Percentiles rank a stretch among this genome's conserved stretches.
These are phyloP conservation scores for Rhynchosporium graminicola DNA, from an alignment of 2,329 filamentous ascomycete genomes.

Conservation along the genomic window DNA sequence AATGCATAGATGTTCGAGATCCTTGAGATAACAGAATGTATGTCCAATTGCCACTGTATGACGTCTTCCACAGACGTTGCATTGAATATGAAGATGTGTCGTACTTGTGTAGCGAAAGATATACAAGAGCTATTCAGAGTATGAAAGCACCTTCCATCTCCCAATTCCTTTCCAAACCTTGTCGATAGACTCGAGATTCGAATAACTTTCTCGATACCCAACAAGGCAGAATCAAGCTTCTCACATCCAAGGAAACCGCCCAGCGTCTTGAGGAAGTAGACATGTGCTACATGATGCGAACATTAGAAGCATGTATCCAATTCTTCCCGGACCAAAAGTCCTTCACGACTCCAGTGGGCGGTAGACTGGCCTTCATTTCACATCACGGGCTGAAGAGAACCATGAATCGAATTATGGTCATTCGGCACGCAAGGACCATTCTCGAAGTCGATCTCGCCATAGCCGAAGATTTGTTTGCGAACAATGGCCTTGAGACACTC, in stretches of 20 bases:
- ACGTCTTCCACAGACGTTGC: no score
- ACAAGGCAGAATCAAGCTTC: slow-evolving; percentile 10
- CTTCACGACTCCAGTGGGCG: slow-evolving; percentile 2
- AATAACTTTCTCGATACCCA: not conserved
- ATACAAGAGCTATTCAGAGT: no score
- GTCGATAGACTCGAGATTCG: not conserved
- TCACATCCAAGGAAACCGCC: slow-evolving; percentile 13
- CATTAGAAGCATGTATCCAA: slow-evolving; percentile 11
- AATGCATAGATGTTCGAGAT: no score
- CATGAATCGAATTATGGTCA: slow-evolving; percentile 8
- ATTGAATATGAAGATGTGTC: no score
- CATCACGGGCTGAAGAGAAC: slow-evolving; percentile 1
- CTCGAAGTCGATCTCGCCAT: slow-evolving; percentile 1
- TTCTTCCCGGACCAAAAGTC: slow-evolving; percentile 16
- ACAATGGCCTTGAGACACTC: slow-evolving; percentile 5
- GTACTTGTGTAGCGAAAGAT: no score
- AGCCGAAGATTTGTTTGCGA: slow-evolving; percentile 4
- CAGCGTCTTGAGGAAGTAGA: slow-evolving; percentile 19
- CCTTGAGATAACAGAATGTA: no score
- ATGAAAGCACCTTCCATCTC: no score
- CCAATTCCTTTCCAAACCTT: no score
- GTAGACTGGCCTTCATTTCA: slow-evolving; percentile 6
- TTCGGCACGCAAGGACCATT: slow-evolving; percentile 2
- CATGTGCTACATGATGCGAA: slow-evolving; percentile 13
- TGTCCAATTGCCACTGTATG: no score